Conservation (phyloP, 2,329 filamentous ascomycete species). For the Ophiognomonia clavigignenti-juglandacearum region DNA sequence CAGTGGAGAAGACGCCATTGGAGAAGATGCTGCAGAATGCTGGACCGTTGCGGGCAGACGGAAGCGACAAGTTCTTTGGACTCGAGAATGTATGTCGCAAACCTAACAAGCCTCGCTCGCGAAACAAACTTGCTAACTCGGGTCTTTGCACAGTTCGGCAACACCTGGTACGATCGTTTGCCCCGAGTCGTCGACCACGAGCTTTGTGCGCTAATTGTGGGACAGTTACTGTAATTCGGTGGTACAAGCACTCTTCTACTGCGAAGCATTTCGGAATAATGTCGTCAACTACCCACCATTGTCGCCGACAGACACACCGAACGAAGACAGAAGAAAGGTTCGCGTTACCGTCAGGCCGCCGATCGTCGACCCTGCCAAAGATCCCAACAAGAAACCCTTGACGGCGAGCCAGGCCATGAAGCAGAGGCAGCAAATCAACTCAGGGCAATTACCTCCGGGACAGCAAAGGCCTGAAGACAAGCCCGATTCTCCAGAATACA, state of each 20-base stretch:
- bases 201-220: constrained; percentile 16
- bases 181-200: constrained; percentile 1
- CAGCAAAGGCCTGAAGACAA: constrained; percentile 76
- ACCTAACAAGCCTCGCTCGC: constrained; percentile 2
- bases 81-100: constrained; percentile 81
- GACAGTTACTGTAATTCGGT: constrained; percentile 96
- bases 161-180: constrained; percentile 71
- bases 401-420: constrained; percentile 51
- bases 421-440: constrained; percentile 49
- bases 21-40: constrained; percentile 77
- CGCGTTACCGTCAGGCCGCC: constrained; percentile 58
- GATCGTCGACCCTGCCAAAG: constrained; percentile 42
- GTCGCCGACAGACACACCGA: constrained; percentile 64
- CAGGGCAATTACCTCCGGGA: constrained; percentile 49
- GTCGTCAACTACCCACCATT: constrained; percentile 84
- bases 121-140: constrained; percentile 3
- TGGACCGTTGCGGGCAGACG: constrained; percentile 76
- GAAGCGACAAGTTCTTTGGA: constrained; percentile 96
- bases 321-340: constrained; percentile 51
- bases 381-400: constrained; percentile 41
- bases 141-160: constrained; percentile 71
- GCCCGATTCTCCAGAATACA: constrained; percentile 91
- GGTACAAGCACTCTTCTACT: constrained; percentile 94
- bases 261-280: constrained; percentile 85
- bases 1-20: constrained; percentile 56